These are phyloP conservation scores for Phytophthora ramorum DNA, from an alignment of 352 stramenopile genomes.

Conservation along the genomic window DNA sequence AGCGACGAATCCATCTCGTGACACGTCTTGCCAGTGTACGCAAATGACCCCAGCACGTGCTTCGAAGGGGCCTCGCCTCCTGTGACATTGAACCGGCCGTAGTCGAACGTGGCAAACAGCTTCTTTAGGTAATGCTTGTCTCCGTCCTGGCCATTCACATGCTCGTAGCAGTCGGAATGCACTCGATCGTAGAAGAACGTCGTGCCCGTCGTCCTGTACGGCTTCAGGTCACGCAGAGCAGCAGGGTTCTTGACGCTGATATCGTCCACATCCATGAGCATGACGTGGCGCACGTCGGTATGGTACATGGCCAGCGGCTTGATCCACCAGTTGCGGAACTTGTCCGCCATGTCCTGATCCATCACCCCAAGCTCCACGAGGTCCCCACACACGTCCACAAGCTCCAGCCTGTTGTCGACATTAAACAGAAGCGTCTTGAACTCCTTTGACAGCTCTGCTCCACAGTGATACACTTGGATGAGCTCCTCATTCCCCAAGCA, in stretches of 20 bases:
- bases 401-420: constrained; percentile 21
- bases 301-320: constrained; percentile 31
- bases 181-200: constrained; percentile 37
- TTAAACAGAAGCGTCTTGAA: constrained; percentile 19
- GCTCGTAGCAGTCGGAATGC: constrained; percentile 25
- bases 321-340: constrained; percentile 32
- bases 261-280: constrained; percentile 35
- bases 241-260: constrained; percentile 27
- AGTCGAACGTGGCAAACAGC: constrained; percentile 23
- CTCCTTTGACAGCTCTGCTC: constrained; percentile 17
- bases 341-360: constrained; percentile 17
- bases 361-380: constrained; percentile 10
- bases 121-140: constrained; percentile 25
- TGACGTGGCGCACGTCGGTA: constrained; percentile 25
- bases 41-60: constrained; percentile 20
- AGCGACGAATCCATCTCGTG: constrained; percentile 38
- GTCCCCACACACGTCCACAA: constrained; percentile 26
- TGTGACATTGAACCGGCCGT: constrained; percentile 24
- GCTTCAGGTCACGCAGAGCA: constrained; percentile 12
- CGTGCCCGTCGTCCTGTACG: constrained; percentile 26
- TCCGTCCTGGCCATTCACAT: constrained; percentile 24
- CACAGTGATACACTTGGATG: constrained; percentile 35
- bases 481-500: constrained; percentile 33
- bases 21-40: constrained; percentile 24
- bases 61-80: constrained; percentile 19